Evolutionary conservation across 202 grass and related monocot species (phyloP).

Genomic region (Digitaria exilis): DNA sequence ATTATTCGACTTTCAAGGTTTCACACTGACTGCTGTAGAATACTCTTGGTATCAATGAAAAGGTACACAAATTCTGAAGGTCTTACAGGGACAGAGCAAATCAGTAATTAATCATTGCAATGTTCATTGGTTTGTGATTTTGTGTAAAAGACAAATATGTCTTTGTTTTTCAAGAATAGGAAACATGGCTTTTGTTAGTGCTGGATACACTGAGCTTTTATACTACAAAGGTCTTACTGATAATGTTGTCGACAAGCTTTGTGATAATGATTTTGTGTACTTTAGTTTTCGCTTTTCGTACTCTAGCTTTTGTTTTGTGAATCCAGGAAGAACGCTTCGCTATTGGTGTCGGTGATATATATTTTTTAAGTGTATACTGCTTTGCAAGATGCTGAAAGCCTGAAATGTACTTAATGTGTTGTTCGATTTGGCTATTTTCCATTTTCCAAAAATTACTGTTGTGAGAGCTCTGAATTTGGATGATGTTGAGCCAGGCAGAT

Average conservation of each 20-base stretch:
- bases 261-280: not conserved
- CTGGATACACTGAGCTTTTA: slow-evolving; percentile 18
- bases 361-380: not conserved
- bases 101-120: not conserved
- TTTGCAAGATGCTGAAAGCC: slow-evolving; percentile 4
- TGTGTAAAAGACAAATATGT: not conserved
- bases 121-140: not conserved
- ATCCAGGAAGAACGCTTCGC: not conserved
- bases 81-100: not conserved
- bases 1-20: not conserved
- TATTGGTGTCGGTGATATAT: slow-evolving; percentile 25
- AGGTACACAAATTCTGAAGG: not conserved
- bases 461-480: slow-evolving; percentile 61
- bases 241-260: slow-evolving; percentile 21
- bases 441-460: slow-evolving; percentile 49
- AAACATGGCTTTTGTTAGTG: no score
- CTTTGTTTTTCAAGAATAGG: not conserved
- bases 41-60: not conserved
- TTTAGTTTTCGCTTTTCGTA: slow-evolving; percentile 4
- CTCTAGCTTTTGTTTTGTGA: slow-evolving; percentile 14
- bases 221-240: not conserved
- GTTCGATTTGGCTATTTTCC: slow-evolving; percentile 22
- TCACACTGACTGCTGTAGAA: not conserved
- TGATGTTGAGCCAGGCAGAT: slow-evolving; percentile 35
- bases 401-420: not conserved